phyloP scores from a whole-genome alignment of 176 grass and related monocot genomes.

The Juncus inflexus region DNA sequence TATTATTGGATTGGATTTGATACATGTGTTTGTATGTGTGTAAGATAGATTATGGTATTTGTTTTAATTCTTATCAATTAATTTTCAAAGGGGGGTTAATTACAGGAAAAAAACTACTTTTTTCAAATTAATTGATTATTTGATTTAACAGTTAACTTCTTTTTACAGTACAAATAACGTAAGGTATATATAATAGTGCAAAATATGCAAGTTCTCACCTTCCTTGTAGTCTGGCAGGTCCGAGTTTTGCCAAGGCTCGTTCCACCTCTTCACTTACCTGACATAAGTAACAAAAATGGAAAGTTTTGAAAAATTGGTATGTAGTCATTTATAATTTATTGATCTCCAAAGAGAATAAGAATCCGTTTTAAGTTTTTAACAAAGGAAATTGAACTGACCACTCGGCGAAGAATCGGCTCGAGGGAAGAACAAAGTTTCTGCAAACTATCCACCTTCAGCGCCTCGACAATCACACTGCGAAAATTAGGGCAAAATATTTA shows the following conservation, averaged over 20 bases:
- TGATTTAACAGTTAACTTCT: too few species aligned
- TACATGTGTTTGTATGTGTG: too few species aligned
- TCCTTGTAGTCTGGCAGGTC: constrained; percentile 76
- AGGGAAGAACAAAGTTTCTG: constrained; percentile 96
- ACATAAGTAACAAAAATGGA: constrained; percentile 1
- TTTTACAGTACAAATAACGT: too few species aligned
- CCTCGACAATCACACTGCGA: constrained; percentile 95
- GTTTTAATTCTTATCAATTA: too few species aligned
- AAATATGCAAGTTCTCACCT: constrained; percentile 38
- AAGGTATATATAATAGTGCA: too few species aligned
- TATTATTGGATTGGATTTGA: too few species aligned
- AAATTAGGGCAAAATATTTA: neutral
- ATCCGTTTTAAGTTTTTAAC: neutral
- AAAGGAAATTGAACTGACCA: constrained; percentile 54
- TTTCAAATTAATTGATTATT: too few species aligned
- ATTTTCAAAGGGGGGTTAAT: too few species aligned
- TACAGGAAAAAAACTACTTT: too few species aligned
- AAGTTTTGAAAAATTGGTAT: constrained; percentile 10
- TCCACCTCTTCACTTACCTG: constrained; percentile 99
- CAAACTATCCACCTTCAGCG: constrained; percentile 87
- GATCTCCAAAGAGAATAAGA: neutral
- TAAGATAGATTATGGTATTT: too few species aligned
- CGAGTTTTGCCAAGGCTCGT: constrained; percentile 82
- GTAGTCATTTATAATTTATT: neutral
- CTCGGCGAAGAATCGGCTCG: constrained; percentile 91